Evolutionary conservation across 495 filamentous ascomycete species (phyloP).

Genomic region (Sabuloglossum arenarium): DNA sequence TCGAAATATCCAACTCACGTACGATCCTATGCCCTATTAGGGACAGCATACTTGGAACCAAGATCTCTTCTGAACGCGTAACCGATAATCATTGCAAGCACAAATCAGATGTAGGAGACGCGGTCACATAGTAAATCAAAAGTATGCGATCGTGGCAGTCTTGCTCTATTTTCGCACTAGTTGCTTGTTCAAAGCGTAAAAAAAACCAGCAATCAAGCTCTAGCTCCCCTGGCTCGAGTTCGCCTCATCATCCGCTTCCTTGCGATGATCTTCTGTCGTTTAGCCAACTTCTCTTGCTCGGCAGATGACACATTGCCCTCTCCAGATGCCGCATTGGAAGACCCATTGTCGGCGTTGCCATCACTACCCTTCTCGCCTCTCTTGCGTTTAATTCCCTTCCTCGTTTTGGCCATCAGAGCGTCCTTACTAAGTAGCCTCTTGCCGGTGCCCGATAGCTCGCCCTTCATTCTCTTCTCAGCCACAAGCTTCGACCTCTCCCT

Average conservation of each 20-base stretch:
- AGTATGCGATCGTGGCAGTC: neutral
- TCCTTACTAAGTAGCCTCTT: slow-evolving; percentile 2
- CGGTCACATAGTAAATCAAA: neutral
- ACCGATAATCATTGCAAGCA: neutral
- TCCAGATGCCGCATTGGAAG: neutral
- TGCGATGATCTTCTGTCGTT: slow-evolving; percentile 43
- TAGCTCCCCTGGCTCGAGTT: slow-evolving; percentile 21
- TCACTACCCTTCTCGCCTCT: slow-evolving; percentile 2
- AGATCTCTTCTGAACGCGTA: neutral
- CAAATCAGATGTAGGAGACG: neutral
- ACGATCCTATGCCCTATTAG: too few relatives aligned
- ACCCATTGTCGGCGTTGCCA: slow-evolving; percentile 2
- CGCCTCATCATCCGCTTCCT: slow-evolving; percentile 37
- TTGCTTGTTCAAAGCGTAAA: neutral
- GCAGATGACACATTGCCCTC: neutral
- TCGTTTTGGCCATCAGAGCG: neutral
- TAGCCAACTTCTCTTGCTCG: slow-evolving; percentile 33
- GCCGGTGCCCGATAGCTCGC: slow-evolving; percentile 7
- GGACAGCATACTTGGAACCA: too few relatives aligned
- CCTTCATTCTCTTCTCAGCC: slow-evolving; percentile 12
- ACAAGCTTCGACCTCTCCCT: slow-evolving; percentile 20
- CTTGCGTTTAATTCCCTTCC: slow-evolving; percentile 8
- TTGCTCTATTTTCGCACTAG: neutral
- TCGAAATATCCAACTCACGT: neutral
- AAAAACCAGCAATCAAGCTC: neutral